These are phyloP conservation scores for Echinochloa phyllopogon DNA, from an alignment of 176 grass and related monocot species.

Conservation along the genomic window DNA sequence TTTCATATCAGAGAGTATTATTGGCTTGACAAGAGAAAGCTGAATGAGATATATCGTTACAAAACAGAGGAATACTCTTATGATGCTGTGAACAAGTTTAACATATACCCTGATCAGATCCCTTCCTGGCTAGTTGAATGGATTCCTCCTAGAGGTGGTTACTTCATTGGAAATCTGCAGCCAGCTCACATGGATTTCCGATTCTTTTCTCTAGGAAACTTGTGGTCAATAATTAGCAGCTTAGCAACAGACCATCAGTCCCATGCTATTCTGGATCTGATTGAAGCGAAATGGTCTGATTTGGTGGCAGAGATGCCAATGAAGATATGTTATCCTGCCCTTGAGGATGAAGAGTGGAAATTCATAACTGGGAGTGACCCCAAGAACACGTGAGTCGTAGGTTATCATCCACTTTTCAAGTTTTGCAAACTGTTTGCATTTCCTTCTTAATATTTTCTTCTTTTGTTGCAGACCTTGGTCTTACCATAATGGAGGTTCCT, in stretches of 20 bases:
- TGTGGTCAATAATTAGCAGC: slow-evolving; percentile 87
- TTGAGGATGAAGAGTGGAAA: slow-evolving; percentile 88
- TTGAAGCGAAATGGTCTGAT: slow-evolving; percentile 87
- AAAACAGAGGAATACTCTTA: slow-evolving; percentile 92
- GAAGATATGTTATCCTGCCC: slow-evolving; percentile 89
- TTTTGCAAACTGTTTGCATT: slow-evolving; percentile 7
- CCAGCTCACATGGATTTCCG: slow-evolving; percentile 93
- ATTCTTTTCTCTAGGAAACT: slow-evolving; percentile 86
- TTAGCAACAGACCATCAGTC: slow-evolving; percentile 72
- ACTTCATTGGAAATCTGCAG: slow-evolving; percentile 90
- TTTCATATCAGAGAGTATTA: slow-evolving; percentile 95
- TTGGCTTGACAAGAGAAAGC: slow-evolving; percentile 84
- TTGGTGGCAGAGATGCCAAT: slow-evolving; percentile 85
- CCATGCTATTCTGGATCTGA: slow-evolving; percentile 82
- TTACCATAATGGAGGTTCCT: slow-evolving; percentile 90
- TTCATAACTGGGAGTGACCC: slow-evolving; percentile 88
- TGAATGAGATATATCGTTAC: slow-evolving; percentile 91
- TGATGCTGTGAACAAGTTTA: slow-evolving; percentile 90
- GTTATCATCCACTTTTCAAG: not conserved
- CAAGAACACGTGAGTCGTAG: slow-evolving; percentile 73
- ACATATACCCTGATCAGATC: slow-evolving; percentile 92
- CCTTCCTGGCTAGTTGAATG: slow-evolving; percentile 89
- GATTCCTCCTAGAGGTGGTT: slow-evolving; percentile 85
- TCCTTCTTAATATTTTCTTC: slow-evolving; percentile 22
- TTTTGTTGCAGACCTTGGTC: slow-evolving; percentile 80